Conservation (phyloP, 1,284 basidiomycete genomes). For the Ganoderma lucidum region DNA sequence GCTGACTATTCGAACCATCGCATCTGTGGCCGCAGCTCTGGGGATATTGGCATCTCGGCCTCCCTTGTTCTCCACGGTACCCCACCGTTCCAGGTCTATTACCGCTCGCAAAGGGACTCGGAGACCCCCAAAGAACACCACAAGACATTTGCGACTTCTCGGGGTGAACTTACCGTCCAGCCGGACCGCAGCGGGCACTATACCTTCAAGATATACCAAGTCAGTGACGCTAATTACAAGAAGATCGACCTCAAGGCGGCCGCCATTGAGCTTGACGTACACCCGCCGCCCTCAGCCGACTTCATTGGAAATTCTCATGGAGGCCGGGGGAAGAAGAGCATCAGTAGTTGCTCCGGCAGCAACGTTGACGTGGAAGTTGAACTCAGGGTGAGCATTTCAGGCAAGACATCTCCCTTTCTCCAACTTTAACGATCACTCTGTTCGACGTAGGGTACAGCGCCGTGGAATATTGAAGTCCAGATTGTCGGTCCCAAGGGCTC, state of each 20-base stretch:
- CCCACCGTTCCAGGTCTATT: conserved; percentile 89
- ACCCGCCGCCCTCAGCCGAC: conserved; percentile 84
- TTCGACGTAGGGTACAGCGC: conserved; percentile 77
- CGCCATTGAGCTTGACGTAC: conserved; percentile 86
- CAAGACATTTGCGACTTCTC: conserved; percentile 73
- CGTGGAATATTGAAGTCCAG: conserved; percentile 87
- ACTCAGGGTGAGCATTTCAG: conserved; percentile 62
- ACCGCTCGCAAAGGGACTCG: conserved; percentile 78
- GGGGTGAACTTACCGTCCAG: conserved; percentile 87
- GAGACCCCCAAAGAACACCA: conserved; percentile 64
- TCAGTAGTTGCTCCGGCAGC: conserved; percentile 81
- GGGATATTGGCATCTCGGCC: conserved; percentile 92
- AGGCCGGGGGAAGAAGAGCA: conserved; percentile 57
- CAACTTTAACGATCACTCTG: not conserved
- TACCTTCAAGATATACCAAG: conserved; percentile 81
- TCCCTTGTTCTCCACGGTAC: conserved; percentile 89
- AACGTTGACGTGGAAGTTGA: conserved; percentile 80
- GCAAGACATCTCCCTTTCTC: not conserved
- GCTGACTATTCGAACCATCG: conserved; percentile 13
- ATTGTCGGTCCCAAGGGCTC: conserved; percentile 74
- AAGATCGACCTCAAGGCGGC: conserved; percentile 75
- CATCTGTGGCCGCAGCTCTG: conserved; percentile 65
- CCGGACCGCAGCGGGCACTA: conserved; percentile 92
- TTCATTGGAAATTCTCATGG: conserved; percentile 59
- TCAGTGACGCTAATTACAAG: conserved; percentile 89